A percentile compares a stretch with the other conserved stretches of the same genome.
Evolutionary conservation across 2,329 filamentous ascomycete genomes (phyloP).

Genomic region (Sphaerulina populicola): DNA sequence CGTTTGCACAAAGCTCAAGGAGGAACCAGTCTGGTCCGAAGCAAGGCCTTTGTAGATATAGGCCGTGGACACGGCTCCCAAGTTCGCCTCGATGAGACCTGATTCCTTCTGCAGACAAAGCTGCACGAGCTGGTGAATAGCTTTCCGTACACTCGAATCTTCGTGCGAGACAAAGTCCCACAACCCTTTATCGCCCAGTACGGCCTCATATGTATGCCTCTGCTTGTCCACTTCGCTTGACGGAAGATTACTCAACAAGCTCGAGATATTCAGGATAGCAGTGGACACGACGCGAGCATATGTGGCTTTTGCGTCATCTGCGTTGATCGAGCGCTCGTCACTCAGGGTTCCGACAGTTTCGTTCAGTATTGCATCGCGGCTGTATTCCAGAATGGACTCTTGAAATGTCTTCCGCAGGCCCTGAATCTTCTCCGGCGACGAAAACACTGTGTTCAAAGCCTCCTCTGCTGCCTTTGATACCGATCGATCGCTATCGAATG

Average conservation of each 20-base stretch:
- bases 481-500: constrained; percentile 73
- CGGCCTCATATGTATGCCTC: constrained; percentile 53
- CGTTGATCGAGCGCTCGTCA: constrained; percentile 74
- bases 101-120: constrained; percentile 44
- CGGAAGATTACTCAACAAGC: constrained; percentile 42
- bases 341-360: constrained; percentile 78
- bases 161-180: constrained; percentile 52
- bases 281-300: constrained; percentile 69
- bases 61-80: constrained; percentile 54
- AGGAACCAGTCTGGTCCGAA: constrained; percentile 64
- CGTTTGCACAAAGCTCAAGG: constrained; percentile 60
- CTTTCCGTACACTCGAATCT: constrained; percentile 51
- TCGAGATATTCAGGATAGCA: constrained; percentile 48
- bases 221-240: constrained; percentile 52
- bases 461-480: constrained; percentile 70
- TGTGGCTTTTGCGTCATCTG: constrained; percentile 78
- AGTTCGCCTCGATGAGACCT: constrained; percentile 31
- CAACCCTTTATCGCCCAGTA: constrained; percentile 55
- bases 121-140: constrained; percentile 50
- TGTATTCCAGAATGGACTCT: constrained; percentile 70
- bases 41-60: constrained; percentile 68
- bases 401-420: constrained; percentile 78
- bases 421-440: constrained; percentile 66
- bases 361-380: constrained; percentile 63
- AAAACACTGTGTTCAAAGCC: constrained; percentile 66